Percentiles rank a stretch among this genome's conserved stretches.
Conservation (phyloP, 1,284 basidiomycete species). For the Kwoniella shivajii region DNA sequence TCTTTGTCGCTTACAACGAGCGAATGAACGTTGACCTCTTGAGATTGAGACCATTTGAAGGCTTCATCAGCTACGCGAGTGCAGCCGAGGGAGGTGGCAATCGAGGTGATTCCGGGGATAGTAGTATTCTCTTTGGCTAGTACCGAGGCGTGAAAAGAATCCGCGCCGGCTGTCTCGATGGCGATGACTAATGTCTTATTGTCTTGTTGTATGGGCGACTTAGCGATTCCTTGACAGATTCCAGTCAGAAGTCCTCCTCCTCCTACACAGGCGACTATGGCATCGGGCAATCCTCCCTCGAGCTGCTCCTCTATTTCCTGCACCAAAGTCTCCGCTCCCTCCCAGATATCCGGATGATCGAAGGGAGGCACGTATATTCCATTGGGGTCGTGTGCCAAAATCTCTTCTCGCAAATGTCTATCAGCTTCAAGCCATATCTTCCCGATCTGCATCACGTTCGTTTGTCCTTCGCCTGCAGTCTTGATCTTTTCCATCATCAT, state of each 20-base stretch:
- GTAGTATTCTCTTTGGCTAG: slow-evolving; percentile 21
- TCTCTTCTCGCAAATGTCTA: slow-evolving; percentile 22
- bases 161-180: slow-evolving; percentile 34
- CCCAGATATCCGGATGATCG: slow-evolving; percentile 29
- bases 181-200: slow-evolving; percentile 19
- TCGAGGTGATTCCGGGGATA: slow-evolving; percentile 33
- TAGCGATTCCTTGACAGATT: slow-evolving; percentile 21
- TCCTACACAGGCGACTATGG: slow-evolving; percentile 32
- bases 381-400: slow-evolving; percentile 17
- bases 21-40: slow-evolving; percentile 17
- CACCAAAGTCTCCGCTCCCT: slow-evolving; percentile 27
- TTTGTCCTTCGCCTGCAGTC: slow-evolving; percentile 18
- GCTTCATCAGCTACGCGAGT: slow-evolving; percentile 20
- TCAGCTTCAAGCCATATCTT: slow-evolving; percentile 31
- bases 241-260: slow-evolving; percentile 37
- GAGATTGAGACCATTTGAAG: slow-evolving; percentile 20
- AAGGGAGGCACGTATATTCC: slow-evolving; percentile 40
- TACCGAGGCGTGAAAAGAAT: slow-evolving; percentile 27
- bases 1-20: slow-evolving; percentile 29
- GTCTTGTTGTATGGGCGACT: background rate
- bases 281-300: slow-evolving; percentile 11
- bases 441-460: slow-evolving; percentile 29
- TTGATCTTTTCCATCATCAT: slow-evolving; percentile 32
- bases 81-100: slow-evolving; percentile 35
- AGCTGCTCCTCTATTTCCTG: slow-evolving; percentile 24